A percentile compares a stretch with the other conserved stretches of the same genome.
Conservation (phyloP, 2,329 filamentous ascomycete species). For the Aureobasidium sp. region DNA sequence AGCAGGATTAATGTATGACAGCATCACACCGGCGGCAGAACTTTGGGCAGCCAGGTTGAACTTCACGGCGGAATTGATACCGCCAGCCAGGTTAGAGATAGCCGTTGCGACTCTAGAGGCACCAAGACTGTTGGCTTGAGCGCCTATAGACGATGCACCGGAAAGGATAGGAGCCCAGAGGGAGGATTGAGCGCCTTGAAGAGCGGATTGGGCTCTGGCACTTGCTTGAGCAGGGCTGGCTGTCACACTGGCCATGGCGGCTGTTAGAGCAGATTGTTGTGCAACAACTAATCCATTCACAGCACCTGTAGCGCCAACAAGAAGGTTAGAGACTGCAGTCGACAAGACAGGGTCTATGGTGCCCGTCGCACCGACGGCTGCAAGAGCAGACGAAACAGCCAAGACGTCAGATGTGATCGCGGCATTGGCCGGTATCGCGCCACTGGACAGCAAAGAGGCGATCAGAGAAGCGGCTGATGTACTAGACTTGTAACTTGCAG, state of each 20-base stretch:
- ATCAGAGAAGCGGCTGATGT: not conserved
- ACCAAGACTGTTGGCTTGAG: not conserved
- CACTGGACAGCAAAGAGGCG: not conserved
- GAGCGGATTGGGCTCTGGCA: not conserved
- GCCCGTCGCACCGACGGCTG: not conserved
- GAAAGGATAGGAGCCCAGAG: not conserved
- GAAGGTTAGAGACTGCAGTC: not conserved
- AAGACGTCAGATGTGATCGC: not conserved
- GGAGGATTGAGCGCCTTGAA: not conserved
- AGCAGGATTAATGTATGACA: not conserved
- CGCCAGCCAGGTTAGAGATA: not conserved
- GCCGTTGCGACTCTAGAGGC: not conserved
- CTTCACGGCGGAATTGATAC: not conserved
- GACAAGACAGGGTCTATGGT: not conserved
- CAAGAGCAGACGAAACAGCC: not conserved
- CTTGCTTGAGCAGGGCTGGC: not conserved
- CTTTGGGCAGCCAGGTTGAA: not conserved
- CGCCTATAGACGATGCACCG: not conserved
- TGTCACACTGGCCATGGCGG: not conserved
- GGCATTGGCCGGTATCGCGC: not conserved
- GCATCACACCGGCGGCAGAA: not conserved
- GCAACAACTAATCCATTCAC: not conserved
- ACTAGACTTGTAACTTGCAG: not conserved
- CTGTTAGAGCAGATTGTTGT: not conserved
- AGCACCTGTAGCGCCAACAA: not conserved